These are phyloP conservation scores for Artemisia argyi DNA, from an alignment of 129 eudicot genomes.

Conservation along the genomic window DNA sequence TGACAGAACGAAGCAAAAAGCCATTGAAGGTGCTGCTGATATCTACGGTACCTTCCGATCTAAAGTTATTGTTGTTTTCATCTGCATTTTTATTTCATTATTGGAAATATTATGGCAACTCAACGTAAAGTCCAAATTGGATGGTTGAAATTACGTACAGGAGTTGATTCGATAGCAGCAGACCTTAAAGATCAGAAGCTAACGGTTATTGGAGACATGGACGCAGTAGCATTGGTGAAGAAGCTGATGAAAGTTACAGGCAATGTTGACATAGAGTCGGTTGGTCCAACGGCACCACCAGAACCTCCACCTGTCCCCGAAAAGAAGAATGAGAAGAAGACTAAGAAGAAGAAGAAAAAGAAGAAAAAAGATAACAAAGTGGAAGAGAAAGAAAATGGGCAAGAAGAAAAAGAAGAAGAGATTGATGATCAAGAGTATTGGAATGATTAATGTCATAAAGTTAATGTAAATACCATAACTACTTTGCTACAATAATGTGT, in stretches of 20 bases:
- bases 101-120: too few relatives aligned
- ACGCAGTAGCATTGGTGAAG: slow-evolving; percentile 64
- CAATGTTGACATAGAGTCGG: slow-evolving; percentile 56
- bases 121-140: too few relatives aligned
- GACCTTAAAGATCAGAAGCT: slow-evolving; percentile 59
- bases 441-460: too few relatives aligned
- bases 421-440: too few relatives aligned
- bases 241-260: slow-evolving; percentile 60
- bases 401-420: slow-evolving; percentile 2
- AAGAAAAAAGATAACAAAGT: slow-evolving; percentile 25
- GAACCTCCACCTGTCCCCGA: slow-evolving; percentile 14
- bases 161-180: slow-evolving; percentile 70
- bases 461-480: too few relatives aligned
- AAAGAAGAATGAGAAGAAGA: slow-evolving; percentile 38
- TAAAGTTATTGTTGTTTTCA: background rate
- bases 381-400: slow-evolving; percentile 8
- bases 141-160: slow-evolving; percentile 22
- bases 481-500: too few relatives aligned
- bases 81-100: too few relatives aligned
- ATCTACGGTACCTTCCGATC: slow-evolving; percentile 38
- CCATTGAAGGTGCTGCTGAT: slow-evolving; percentile 89
- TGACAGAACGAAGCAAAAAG: slow-evolving; percentile 69
- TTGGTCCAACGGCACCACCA: slow-evolving; percentile 69
- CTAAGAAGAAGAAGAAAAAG: slow-evolving; percentile 33
- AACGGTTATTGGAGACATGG: slow-evolving; percentile 75